phyloP scores from a whole-genome alignment of 805 yeast species.

The Wickerhamiella parazyma region DNA sequence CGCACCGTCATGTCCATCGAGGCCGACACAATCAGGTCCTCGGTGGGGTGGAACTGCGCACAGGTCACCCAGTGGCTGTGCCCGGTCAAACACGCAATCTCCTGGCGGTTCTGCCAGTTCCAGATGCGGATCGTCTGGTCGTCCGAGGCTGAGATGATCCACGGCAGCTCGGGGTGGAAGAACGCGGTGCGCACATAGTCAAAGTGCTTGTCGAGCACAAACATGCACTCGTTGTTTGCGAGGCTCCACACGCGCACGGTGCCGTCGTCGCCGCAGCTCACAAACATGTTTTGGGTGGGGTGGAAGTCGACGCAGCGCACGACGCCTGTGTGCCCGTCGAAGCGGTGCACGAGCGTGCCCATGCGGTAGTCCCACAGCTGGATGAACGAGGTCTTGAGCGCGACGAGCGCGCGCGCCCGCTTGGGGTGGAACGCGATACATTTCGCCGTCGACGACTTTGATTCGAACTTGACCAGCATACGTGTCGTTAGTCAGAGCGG shows the following conservation, averaged over 20 bases:
- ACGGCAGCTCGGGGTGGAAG: conserved; percentile 92
- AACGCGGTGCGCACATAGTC: conserved; percentile 90
- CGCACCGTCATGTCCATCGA: conserved; percentile 97
- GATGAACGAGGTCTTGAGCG: conserved; percentile 93
- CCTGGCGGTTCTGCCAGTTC: conserved; percentile 99
- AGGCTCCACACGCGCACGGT: conserved; percentile 93
- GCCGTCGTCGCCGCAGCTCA: conserved; percentile 95
- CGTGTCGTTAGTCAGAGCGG: neutral
- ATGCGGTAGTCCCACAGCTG: conserved; percentile 98
- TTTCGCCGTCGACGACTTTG: conserved; percentile 94
- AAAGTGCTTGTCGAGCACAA: conserved; percentile 83
- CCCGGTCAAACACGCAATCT: conserved; percentile 92
- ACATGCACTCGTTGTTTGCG: conserved; percentile 78
- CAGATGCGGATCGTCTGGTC: conserved; percentile 98
- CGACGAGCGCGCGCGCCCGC: conserved; percentile 90
- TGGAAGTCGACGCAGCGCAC: conserved; percentile 93
- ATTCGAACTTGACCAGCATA: conserved; percentile 54
- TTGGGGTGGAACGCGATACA: conserved; percentile 96
- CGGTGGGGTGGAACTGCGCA: conserved; percentile 93
- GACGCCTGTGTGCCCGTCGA: conserved; percentile 98
- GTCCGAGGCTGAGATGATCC: conserved; percentile 93
- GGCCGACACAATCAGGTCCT: conserved; percentile 88
- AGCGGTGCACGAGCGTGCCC: conserved; percentile 94
- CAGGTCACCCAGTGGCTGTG: conserved; percentile 98
- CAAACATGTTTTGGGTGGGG: conserved; percentile 95